A percentile compares a stretch with the other conserved stretches of the same genome.
phyloP scores from a whole-genome alignment of 139 green algal species.

The Coelastrella sp. region DNA sequence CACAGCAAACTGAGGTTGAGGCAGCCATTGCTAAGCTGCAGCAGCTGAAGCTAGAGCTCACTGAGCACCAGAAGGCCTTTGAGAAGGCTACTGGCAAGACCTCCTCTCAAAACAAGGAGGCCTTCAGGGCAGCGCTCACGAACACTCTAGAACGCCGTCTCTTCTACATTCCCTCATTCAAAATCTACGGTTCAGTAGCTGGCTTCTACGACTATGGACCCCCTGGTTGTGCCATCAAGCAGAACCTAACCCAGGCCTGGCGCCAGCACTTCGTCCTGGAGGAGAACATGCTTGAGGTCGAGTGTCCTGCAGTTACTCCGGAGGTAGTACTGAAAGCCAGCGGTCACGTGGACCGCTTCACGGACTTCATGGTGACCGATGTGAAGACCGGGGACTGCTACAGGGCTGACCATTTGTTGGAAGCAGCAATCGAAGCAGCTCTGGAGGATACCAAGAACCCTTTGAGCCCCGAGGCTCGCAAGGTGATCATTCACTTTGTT shows the following conservation, averaged over 20 bases:
- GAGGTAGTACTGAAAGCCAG: constrained; percentile 84
- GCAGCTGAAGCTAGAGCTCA: constrained; percentile 87
- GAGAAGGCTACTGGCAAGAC: constrained; percentile 75
- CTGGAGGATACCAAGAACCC: constrained; percentile 84
- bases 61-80: constrained; percentile 58
- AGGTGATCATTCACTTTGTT: constrained; percentile 43
- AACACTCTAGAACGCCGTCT: constrained; percentile 91
- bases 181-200: constrained; percentile 97
- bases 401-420: constrained; percentile 97
- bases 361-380: constrained; percentile 98
- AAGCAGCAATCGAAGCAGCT: constrained; percentile 83
- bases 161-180: constrained; percentile 98
- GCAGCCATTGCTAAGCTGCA: constrained; percentile 90
- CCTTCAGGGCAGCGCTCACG: constrained; percentile 81
- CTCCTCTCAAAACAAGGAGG: constrained; percentile 80
- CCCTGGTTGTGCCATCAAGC: constrained; percentile 97
- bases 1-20: constrained; percentile 84
- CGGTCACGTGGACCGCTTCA: constrained; percentile 99
- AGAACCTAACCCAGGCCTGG: constrained; percentile 94
- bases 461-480: constrained; percentile 57
- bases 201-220: constrained; percentile 99
- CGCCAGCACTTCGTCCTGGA: constrained; percentile 98
- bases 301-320: constrained; percentile 98
- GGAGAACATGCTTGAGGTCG: constrained; percentile 99
- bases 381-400: constrained; percentile 89